A percentile compares a stretch with the other conserved stretches of the same genome.
Evolutionary conservation across 2,329 filamentous ascomycete species (phyloP).

Genomic region (Curvularia sp.): DNA sequence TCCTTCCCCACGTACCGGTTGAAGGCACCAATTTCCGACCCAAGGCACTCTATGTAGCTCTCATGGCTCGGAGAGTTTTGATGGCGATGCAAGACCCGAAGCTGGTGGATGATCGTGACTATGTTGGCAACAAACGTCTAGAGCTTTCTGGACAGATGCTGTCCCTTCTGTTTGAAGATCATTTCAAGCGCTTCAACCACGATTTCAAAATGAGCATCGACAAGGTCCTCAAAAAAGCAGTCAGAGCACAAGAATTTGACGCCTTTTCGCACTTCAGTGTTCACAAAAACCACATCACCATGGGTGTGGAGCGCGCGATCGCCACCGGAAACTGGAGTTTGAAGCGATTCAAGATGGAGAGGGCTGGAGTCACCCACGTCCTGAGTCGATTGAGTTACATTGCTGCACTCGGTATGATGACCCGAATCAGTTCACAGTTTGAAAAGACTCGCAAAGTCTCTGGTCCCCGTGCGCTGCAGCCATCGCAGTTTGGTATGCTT

Average conservation of each 20-base stretch:
- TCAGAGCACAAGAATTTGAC: slow-evolving; percentile 86
- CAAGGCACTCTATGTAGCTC: slow-evolving; percentile 95
- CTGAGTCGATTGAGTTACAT: slow-evolving; percentile 96
- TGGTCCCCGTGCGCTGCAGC: slow-evolving; percentile 92
- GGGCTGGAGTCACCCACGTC: slow-evolving; percentile 95
- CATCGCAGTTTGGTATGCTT: slow-evolving; percentile 97
- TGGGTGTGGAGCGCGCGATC: slow-evolving; percentile 93
- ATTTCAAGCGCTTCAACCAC: slow-evolving; percentile 93
- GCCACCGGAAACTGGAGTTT: slow-evolving; percentile 98
- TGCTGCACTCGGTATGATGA: slow-evolving; percentile 98
- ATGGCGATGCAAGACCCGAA: slow-evolving; percentile 92
- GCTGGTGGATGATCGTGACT: slow-evolving; percentile 94
- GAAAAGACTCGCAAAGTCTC: slow-evolving; percentile 98
- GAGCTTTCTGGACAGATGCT: slow-evolving; percentile 94
- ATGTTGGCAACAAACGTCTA: slow-evolving; percentile 95
- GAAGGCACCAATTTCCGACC: slow-evolving; percentile 91
- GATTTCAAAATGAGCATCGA: slow-evolving; percentile 94
- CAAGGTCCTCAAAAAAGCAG: slow-evolving; percentile 93
- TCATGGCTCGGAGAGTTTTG: slow-evolving; percentile 95
- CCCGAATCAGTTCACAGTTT: slow-evolving; percentile 95
- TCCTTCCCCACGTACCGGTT: slow-evolving; percentile 94
- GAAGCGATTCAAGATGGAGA: slow-evolving; percentile 98
- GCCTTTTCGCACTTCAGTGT: slow-evolving; percentile 83
- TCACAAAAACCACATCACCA: slow-evolving; percentile 85
- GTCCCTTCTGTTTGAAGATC: slow-evolving; percentile 91